phyloP scores from a whole-genome alignment of 2,329 filamentous ascomycete genomes.

The Colletotrichum sp. region DNA sequence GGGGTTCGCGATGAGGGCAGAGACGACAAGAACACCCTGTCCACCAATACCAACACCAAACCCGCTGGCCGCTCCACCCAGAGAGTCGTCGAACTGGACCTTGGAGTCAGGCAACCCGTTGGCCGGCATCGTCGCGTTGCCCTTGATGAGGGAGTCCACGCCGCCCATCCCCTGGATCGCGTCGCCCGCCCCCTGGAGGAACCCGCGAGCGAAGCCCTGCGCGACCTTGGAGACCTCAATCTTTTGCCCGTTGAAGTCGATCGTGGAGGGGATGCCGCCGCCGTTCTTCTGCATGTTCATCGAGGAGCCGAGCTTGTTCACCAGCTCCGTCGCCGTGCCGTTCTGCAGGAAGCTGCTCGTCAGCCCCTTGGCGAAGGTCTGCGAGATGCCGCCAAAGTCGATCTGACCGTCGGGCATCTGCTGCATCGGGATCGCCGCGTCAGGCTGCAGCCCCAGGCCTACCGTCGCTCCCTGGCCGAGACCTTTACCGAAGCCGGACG shows the following conservation, averaged over 20 bases:
- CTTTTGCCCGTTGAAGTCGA: constrained; percentile 13
- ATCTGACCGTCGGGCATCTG: constrained; percentile 24
- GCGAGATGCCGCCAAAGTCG: constrained; percentile 26
- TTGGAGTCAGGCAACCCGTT: constrained; percentile 25
- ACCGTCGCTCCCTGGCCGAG: constrained; percentile 29
- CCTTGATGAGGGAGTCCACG: constrained; percentile 33
- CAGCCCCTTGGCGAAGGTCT: constrained; percentile 30
- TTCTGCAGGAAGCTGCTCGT: constrained; percentile 35
- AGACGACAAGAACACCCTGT: constrained; percentile 33
- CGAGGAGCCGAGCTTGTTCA: constrained; percentile 9
- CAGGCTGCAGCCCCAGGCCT: constrained; percentile 32
- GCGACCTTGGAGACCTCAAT: constrained; percentile 31
- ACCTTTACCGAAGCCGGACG: constrained; percentile 31
- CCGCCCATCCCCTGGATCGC: constrained; percentile 36
- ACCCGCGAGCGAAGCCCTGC: constrained; percentile 37
- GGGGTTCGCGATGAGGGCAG: constrained; percentile 30
- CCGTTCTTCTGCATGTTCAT: not conserved
- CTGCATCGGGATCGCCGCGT: constrained; percentile 19
- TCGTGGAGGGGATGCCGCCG: constrained; percentile 22
- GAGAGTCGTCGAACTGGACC: constrained; percentile 36
- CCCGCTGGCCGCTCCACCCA: constrained; percentile 37
- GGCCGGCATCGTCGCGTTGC: constrained; percentile 26
- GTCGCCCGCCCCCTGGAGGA: constrained; percentile 38
- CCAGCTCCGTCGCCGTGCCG: constrained; percentile 30
- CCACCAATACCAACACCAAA: constrained; percentile 39